Conservation (phyloP, 2,329 filamentous ascomycete genomes). For the Talaromyces sp. region DNA sequence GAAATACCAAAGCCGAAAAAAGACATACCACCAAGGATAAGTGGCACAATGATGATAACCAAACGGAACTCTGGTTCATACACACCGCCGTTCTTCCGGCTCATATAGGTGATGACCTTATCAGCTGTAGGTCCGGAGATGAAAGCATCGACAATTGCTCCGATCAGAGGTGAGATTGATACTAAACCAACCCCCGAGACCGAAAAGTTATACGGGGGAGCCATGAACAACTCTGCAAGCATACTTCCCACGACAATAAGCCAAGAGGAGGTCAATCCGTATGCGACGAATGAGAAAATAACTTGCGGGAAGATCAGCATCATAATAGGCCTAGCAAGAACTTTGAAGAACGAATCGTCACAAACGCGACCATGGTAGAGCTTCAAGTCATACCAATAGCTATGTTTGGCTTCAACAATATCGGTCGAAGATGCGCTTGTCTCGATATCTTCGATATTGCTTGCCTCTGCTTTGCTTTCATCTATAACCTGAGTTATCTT, state of each 20-base stretch:
- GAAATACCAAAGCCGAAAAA: conserved; percentile 24
- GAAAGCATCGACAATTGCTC: background rate
- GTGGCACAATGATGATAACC: conserved; percentile 22
- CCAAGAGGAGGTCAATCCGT: background rate
- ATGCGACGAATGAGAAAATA: background rate
- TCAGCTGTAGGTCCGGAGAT: background rate
- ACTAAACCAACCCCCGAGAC: background rate
- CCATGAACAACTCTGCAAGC: background rate
- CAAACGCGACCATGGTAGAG: conserved; percentile 19
- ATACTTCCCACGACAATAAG: conserved; percentile 5
- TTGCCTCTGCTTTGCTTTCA: background rate
- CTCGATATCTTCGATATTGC: background rate
- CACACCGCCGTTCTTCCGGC: conserved; percentile 2
- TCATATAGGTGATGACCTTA: background rate
- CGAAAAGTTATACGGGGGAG: conserved; percentile 8
- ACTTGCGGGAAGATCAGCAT: conserved; percentile 25
- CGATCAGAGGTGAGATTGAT: background rate
- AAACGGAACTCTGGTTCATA: conserved; percentile 7
- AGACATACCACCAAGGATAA: conserved; percentile 23
- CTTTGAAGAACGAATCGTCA: conserved; percentile 16
- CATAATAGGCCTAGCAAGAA: conserved; percentile 29
- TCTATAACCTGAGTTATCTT: background rate
- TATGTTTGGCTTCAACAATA: background rate
- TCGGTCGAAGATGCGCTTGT: background rate
- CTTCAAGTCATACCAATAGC: conserved; percentile 8